These are phyloP conservation scores for Entomortierella chlamydospora DNA, from an alignment of 192 early-diverging fungal genomes.

Conservation along the genomic window DNA sequence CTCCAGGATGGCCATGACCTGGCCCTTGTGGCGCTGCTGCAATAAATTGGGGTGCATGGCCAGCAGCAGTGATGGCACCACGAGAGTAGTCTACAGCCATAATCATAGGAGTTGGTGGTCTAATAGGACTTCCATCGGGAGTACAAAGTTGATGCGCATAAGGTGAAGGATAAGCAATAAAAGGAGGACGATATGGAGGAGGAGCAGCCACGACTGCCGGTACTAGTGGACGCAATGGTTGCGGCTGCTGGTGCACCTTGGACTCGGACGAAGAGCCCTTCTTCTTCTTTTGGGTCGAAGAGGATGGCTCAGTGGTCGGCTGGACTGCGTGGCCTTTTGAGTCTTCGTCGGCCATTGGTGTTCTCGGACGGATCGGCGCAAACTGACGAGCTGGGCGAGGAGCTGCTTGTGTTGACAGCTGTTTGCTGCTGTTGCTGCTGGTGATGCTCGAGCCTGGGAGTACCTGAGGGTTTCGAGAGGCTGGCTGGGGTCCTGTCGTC, in stretches of 20 bases:
- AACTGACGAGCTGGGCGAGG: conserved; percentile 32
- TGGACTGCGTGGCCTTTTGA: conserved; percentile 43
- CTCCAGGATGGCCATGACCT: conserved; percentile 9
- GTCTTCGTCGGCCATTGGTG: conserved; percentile 35
- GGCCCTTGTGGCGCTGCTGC: conserved; percentile 3
- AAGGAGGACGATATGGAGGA: conserved; percentile 45
- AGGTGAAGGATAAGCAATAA: conserved; percentile 34
- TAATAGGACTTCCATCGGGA: neutral
- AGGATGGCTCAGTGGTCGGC: conserved; percentile 17
- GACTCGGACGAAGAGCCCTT: conserved; percentile 8
- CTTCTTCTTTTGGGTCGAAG: conserved; percentile 25
- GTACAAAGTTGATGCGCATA: conserved; percentile 19
- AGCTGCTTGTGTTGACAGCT: neutral
- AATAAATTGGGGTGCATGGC: conserved; percentile 18
- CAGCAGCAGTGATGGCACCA: conserved; percentile 1
- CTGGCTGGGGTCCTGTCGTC: conserved; percentile 1
- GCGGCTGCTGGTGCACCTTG: conserved; percentile 1
- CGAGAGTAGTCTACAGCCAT: conserved; percentile 52
- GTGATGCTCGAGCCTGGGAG: neutral
- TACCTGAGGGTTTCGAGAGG: conserved; percentile 21
- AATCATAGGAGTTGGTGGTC: conserved; percentile 31
- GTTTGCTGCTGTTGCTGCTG: conserved; percentile 6
- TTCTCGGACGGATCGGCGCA: conserved; percentile 48
- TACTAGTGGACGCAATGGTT: conserved; percentile 25
- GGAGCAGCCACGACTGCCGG: conserved; percentile 29